phyloP scores from a whole-genome alignment of 2,329 filamentous ascomycete genomes.

The Stemphylium vesicarium region DNA sequence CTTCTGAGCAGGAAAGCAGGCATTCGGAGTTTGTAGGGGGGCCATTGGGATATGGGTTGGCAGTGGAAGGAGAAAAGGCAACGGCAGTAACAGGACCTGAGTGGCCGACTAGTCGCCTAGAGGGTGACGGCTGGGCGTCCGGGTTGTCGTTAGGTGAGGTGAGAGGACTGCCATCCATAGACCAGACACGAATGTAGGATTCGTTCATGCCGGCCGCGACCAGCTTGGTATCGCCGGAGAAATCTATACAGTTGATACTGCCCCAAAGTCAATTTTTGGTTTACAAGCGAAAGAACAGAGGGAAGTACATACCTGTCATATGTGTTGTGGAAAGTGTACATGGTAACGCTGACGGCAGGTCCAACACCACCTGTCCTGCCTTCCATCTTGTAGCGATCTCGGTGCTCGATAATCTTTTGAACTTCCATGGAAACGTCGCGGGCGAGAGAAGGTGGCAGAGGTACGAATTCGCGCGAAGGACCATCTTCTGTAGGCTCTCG shows the following conservation, averaged over 20 bases:
- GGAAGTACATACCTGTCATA: conserved; percentile 91
- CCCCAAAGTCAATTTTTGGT: background rate
- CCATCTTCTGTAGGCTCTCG: conserved; percentile 86
- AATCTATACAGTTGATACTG: conserved; percentile 91
- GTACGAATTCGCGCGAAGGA: conserved; percentile 78
- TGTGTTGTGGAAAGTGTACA: conserved; percentile 99
- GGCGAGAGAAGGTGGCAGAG: conserved; percentile 84
- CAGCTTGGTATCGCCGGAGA: conserved; percentile 87
- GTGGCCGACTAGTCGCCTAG: conserved; percentile 82
- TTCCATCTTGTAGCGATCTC: conserved; percentile 89
- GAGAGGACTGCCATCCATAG: conserved; percentile 82
- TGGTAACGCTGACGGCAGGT: conserved; percentile 84
- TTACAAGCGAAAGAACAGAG: too few species aligned
- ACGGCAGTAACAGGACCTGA: conserved; percentile 88
- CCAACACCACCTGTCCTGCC: conserved; percentile 82
- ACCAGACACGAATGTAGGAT: conserved; percentile 96
- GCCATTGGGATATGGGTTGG: conserved; percentile 54
- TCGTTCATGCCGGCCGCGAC: conserved; percentile 90
- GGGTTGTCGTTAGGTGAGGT: conserved; percentile 66
- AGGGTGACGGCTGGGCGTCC: conserved; percentile 67
- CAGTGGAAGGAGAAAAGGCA: conserved; percentile 78
- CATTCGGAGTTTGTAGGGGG: conserved; percentile 71
- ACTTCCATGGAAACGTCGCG: conserved; percentile 94
- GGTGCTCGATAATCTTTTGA: conserved; percentile 89
- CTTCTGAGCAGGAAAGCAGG: conserved; percentile 84